phyloP scores from a whole-genome alignment of 169 alveolate species.

The Pseudocohnilembus persalinus region DNA sequence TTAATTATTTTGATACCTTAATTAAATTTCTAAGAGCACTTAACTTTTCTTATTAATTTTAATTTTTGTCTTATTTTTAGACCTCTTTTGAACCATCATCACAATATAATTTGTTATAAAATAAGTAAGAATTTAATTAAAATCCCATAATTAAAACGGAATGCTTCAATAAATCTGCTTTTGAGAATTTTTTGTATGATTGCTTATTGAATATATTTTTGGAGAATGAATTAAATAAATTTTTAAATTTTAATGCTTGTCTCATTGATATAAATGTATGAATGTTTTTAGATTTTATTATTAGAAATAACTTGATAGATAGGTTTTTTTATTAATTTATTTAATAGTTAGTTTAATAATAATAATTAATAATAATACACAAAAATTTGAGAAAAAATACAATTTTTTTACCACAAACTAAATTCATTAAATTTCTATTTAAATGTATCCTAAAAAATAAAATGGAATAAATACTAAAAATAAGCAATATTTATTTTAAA shows the following conservation, averaged over 20 bases:
- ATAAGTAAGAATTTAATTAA: no score
- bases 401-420: no score
- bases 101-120: no score
- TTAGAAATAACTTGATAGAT: not conserved
- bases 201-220: not conserved
- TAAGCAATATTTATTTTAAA: no score
- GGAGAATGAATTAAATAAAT: not conserved
- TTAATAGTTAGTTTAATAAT: no score
- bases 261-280: not conserved
- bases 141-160: not conserved
- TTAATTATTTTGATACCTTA: not conserved
- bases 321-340: no score
- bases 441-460: no score
- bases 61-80: no score
- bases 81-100: not conserved
- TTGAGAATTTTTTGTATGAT: not conserved
- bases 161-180: not conserved
- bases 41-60: not conserved
- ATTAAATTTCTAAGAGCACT: not conserved
- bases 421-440: no score
- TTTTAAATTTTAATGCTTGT: not conserved
- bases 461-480: no score
- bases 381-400: not conserved
- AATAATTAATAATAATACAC: not conserved
- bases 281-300: no score